Conservation (phyloP, 805 yeast species). For the Zygotorulaspora sp. region DNA sequence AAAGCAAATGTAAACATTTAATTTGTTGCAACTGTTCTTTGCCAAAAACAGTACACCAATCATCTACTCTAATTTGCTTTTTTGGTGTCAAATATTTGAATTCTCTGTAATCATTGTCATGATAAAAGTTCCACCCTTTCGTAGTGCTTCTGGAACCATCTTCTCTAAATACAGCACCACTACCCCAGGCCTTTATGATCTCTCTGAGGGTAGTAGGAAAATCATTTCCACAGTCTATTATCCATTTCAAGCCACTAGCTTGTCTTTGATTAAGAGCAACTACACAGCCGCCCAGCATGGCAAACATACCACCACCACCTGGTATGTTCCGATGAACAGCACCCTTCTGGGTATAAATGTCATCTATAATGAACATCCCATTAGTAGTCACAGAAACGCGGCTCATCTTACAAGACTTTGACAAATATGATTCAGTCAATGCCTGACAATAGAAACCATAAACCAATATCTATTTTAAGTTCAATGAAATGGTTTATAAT, state of each 20-base stretch:
- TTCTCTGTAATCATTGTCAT: constrained; percentile 51
- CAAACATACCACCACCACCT: constrained; percentile 91
- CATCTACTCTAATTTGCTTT: constrained; percentile 52
- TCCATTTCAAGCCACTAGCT: constrained; percentile 47
- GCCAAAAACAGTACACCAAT: constrained; percentile 34
- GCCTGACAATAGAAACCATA: no score
- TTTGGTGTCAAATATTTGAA: constrained; percentile 65
- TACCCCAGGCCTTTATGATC: constrained; percentile 54
- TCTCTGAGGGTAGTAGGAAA: constrained; percentile 50
- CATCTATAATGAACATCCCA: constrained; percentile 91
- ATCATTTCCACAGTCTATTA: constrained; percentile 77
- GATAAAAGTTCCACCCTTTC: constrained; percentile 75
- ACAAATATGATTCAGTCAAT: no score
- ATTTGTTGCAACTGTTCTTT: constrained; percentile 36
- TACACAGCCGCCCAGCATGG: constrained; percentile 68
- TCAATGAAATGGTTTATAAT: no score
- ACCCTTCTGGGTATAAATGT: constrained; percentile 44
- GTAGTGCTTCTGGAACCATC: constrained; percentile 59
- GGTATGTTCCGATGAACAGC: constrained; percentile 46
- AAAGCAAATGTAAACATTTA: constrained; percentile 62
- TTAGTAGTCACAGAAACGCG: constrained; percentile 50
- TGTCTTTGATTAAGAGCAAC: constrained; percentile 40
- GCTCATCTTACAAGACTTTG: no score
- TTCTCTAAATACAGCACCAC: constrained; percentile 54
- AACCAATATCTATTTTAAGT: no score